Conservation (phyloP, 305 asterid genomes). For the Fraxinus velutina region DNA sequence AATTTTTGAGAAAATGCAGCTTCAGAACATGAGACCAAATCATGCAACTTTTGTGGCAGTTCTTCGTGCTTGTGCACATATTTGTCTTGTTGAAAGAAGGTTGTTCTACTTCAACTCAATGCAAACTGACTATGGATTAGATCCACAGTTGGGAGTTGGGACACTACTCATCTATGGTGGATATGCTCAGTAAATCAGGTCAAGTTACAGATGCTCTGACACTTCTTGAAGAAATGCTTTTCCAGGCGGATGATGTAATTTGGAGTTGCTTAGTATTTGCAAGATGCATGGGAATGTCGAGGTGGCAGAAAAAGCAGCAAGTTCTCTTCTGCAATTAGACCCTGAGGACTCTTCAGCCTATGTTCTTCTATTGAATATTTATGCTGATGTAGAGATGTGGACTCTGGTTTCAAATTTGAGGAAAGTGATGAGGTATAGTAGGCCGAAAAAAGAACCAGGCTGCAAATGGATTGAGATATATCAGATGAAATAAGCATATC, state of each 20-base stretch:
- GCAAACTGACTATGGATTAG: slow-evolving; percentile 48
- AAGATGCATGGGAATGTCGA: slow-evolving; percentile 72
- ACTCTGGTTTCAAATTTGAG: slow-evolving; percentile 67
- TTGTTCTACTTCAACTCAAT: slow-evolving; percentile 55
- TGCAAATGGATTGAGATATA: slow-evolving; percentile 80
- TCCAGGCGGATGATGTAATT: slow-evolving; percentile 76
- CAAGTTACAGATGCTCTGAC: slow-evolving; percentile 55
- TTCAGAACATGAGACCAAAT: slow-evolving; percentile 52
- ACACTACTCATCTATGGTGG: slow-evolving; percentile 88
- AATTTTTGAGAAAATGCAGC: slow-evolving; percentile 54
- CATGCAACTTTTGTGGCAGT: slow-evolving; percentile 85
- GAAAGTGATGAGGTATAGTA: slow-evolving; percentile 52
- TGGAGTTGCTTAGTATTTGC: slow-evolving; percentile 87
- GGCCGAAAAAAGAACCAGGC: slow-evolving; percentile 83
- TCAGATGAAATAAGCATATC: not conserved
- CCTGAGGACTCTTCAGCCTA: slow-evolving; percentile 74
- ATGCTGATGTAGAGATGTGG: slow-evolving; percentile 89
- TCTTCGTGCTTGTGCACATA: slow-evolving; percentile 86
- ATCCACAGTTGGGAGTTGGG: slow-evolving; percentile 53
- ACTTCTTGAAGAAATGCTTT: slow-evolving; percentile 73
- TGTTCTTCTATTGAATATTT: slow-evolving; percentile 63
- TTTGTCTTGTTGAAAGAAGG: slow-evolving; percentile 67
- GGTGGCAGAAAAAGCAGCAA: slow-evolving; percentile 80
- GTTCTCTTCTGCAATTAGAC: slow-evolving; percentile 51
- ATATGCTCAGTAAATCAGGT: slow-evolving; percentile 65